Evolutionary conservation across 805 yeast species (phyloP), one percentile per base, ranked within the genome.

Genomic region (Spathaspora arborariae): DNA sequence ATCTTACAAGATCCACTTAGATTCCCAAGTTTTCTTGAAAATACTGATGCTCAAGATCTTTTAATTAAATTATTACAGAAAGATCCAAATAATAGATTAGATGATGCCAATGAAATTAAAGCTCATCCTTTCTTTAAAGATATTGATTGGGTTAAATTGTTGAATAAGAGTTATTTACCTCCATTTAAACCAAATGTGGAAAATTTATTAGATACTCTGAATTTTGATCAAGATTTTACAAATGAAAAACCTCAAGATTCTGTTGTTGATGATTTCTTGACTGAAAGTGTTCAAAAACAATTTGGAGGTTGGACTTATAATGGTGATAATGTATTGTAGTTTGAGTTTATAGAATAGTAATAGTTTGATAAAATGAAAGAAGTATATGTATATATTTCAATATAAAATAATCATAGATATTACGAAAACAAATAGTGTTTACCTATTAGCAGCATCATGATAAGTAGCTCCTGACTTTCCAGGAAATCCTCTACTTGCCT

Each of bases 301-400:
- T 94, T 94, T 74, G 98, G 97, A 41, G 98, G 99, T 5, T 94
- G 99, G 99, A 92, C 98, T 2, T 92, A 91, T 65, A 88, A 84
- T 41, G 95, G 94, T 2, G 83, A 76, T 42, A 67, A 58, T 15
- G 62, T 64, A 18, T 56, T 64, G 21, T 34, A 39, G 20, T 37
- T 4, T 19, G 39, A 16, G n/a, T 3, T 35, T 16, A 10, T 35
- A 24, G 27, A 24, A 24, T 24, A 24, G 27, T n/a, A n/a, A n/a
- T n/a, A n/a, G n/a, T n/a, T n/a, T n/a, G n/a, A n/a, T n/a, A n/a
- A n/a, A n/a, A n/a, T n/a, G n/a, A n/a, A n/a, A n/a, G n/a, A n/a
- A n/a, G n/a, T n/a, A n/a, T n/a, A n/a, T n/a, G n/a, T n/a, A n/a
- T n/a, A n/a, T n/a, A n/a, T n/a, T n/a, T n/a, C n/a, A n/a, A n/a